Base-by-base conservation (phyloP, 768 basidiomycete species). In the Tulasnella sp. region DNA sequence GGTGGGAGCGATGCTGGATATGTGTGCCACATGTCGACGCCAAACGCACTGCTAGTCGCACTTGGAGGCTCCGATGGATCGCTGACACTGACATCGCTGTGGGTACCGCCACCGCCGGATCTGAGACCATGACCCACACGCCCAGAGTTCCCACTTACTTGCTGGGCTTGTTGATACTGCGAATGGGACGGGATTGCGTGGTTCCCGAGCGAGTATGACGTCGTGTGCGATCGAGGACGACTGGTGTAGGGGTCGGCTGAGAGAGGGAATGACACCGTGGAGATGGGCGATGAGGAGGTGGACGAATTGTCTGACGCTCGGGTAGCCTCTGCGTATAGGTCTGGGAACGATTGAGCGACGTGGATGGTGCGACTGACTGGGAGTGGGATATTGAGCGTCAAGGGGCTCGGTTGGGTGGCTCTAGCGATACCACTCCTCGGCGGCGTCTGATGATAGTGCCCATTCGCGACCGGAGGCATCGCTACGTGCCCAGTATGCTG, bases 1-100 rank as follows among this genome's bases (percentile, higher is more conserved):
- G 5, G 34, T 5, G 34, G 15, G 15, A 15, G 34, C 5, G 34
- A 38, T 38, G 34, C 34, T 38, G 34, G 34, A 15, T 7, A 38
- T 5, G 34, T 15, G n/a, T n/a, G n/a, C 34, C 34, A 38, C 34
- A 51, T 27, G 34, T 59, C 47, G 38, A 32, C 21, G 8, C 58
- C 47, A 50, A 59, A 59, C 32, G 21, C 49, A 47, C 58, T 59
- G 48, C 50, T 51, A n/a, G 58, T 59, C 27, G 58, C 47, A 32
- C 58, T 59, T 7, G 58, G 58, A 11, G 58, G 58, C 26, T 59
- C 58, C 21, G 58, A 59, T 8, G 42, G 13, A 10, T 56, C 55
- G 55, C 55, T 56, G 23, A 43, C 11, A 42, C 58, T 59, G 58
- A 38, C 27, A 29, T 51, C 58, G n/a, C 32, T 59, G 23, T 30